Base-by-base conservation (phyloP, 148 eudicot genomes). In the Rhododendron ovatum region DNA sequence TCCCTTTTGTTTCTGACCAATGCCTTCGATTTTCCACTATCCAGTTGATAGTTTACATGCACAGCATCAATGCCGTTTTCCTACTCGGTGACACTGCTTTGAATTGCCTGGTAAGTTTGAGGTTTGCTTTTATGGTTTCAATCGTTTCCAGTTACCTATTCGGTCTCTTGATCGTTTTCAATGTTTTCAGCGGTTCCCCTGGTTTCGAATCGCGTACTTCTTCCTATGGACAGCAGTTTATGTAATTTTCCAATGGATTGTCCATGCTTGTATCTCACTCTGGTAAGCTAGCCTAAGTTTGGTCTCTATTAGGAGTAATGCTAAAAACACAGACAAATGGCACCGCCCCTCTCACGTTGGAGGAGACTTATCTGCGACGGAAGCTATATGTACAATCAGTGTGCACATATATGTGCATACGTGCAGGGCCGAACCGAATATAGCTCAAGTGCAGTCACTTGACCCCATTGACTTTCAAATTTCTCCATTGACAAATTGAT, bases 141-240 rank as follows among this genome's bases (percentile, higher is more conserved):
- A 20, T 76, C 41, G 48, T 13, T 65, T 18, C 10, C 18, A 10
- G 13, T 84, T 48, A 43, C 37, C 2, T 2, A 33, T 67, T 83
- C 76, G 10, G 4, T 15, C 26, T 47, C 39, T 4, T 47, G 28
- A 69, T 6, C 47, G 65, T 59, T 14, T 59, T 30, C 20, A 0
- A 53, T 26, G 33, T 67, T 15, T 47, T 14, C 98, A 96, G 99
- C 83, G 95, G 63, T 96, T 95, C 83, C 98, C 99, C 24, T 95
- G 96, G 98, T 96, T 96, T 87, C 85, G 98, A 78, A 94, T 96
- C 85, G 95, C 96, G 26, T 96, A 94, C 84, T 92, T 96, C 87
- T 88, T 96, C 82, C 87, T 94, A 14, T 96, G 98, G 98, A 96
- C 98, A 61, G 82, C 89, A 61, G 87, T 86, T 83, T 96, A 88